These are phyloP conservation scores for Globisporangium barbulae DNA, from an alignment of 352 stramenopile genomes.

Conservation along the genomic window DNA sequence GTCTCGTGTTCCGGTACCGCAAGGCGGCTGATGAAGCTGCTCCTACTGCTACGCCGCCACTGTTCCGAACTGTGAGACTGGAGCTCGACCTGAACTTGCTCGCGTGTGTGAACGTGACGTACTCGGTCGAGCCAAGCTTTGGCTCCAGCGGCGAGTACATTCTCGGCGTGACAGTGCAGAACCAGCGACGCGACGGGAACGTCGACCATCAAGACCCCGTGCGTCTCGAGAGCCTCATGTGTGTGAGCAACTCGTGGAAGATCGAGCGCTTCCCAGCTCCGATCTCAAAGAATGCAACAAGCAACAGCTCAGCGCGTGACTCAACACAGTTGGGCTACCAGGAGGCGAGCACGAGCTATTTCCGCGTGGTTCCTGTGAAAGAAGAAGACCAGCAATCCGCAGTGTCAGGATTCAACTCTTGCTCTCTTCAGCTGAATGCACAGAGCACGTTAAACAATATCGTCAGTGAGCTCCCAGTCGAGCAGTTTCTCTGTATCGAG, in stretches of 20 bases:
- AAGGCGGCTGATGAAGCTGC: slow-evolving; percentile 16
- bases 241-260: slow-evolving; percentile 60
- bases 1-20: slow-evolving; percentile 71
- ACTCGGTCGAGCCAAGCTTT: slow-evolving; percentile 72
- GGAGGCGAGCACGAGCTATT: slow-evolving; percentile 79
- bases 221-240: slow-evolving; percentile 51
- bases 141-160: slow-evolving; percentile 62
- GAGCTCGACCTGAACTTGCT: slow-evolving; percentile 60
- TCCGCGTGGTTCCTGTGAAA: slow-evolving; percentile 45
- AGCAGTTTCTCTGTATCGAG: slow-evolving; percentile 77
- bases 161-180: slow-evolving; percentile 65
- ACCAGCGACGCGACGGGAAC: slow-evolving; percentile 34
- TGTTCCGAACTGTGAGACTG: slow-evolving; percentile 43
- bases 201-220: slow-evolving; percentile 28
- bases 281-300: background rate
- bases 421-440: slow-evolving; percentile 23
- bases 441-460: slow-evolving; percentile 14
- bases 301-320: slow-evolving; percentile 21
- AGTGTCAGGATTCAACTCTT: slow-evolving; percentile 7
- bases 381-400: background rate
- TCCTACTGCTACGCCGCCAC: slow-evolving; percentile 14
- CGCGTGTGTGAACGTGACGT: slow-evolving; percentile 56
- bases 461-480: slow-evolving; percentile 35
- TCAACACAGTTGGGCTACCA: slow-evolving; percentile 49
- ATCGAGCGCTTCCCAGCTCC: slow-evolving; percentile 38